A percentile compares a stretch with the other conserved stretches of the same genome.
phyloP scores from a whole-genome alignment of 2,329 filamentous ascomycete genomes.

The Fusarium tuaranense region DNA sequence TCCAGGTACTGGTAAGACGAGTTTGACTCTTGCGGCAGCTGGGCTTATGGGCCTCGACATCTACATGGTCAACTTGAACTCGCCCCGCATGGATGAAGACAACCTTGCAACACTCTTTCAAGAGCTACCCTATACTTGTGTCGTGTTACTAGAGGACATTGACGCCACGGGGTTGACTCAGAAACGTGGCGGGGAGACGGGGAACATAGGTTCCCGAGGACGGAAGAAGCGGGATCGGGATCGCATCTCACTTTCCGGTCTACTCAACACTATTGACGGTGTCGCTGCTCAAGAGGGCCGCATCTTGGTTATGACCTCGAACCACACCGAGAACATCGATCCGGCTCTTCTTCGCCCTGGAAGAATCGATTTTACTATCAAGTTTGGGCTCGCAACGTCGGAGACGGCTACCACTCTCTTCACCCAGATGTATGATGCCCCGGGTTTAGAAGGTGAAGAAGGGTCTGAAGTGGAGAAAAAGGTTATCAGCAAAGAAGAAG shows the following conservation, averaged over 20 bases:
- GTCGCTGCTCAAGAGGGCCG: conserved; percentile 75
- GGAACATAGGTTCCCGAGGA: neutral
- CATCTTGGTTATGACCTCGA: conserved; percentile 79
- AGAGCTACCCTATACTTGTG: conserved; percentile 4
- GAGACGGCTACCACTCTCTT: conserved; percentile 15
- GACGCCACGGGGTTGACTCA: conserved; percentile 18
- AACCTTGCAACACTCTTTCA: conserved; percentile 20
- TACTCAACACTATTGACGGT: conserved; percentile 77
- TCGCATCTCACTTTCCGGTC: conserved; percentile 62
- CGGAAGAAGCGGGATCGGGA: conserved; percentile 5
- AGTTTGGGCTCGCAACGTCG: conserved; percentile 20
- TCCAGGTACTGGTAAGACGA: conserved; percentile 36
- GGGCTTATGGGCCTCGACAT: conserved; percentile 28
- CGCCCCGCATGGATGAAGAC: conserved; percentile 16
- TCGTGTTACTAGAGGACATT: conserved; percentile 31
- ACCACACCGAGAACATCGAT: conserved; percentile 51
- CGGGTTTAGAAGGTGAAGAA: neutral
- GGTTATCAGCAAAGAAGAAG: neutral
- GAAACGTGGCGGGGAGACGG: conserved; percentile 5
- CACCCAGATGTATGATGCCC: conserved; percentile 15
- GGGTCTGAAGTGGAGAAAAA: neutral
- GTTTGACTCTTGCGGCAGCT: conserved; percentile 29
- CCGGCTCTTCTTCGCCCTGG: conserved; percentile 21
- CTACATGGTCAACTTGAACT: conserved; percentile 32
- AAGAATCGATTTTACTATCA: conserved; percentile 18